Evolutionary conservation across 495 filamentous ascomycete species (phyloP), one percentile per base, ranked within the genome.

Genomic region (Podospora pseudocomata): DNA sequence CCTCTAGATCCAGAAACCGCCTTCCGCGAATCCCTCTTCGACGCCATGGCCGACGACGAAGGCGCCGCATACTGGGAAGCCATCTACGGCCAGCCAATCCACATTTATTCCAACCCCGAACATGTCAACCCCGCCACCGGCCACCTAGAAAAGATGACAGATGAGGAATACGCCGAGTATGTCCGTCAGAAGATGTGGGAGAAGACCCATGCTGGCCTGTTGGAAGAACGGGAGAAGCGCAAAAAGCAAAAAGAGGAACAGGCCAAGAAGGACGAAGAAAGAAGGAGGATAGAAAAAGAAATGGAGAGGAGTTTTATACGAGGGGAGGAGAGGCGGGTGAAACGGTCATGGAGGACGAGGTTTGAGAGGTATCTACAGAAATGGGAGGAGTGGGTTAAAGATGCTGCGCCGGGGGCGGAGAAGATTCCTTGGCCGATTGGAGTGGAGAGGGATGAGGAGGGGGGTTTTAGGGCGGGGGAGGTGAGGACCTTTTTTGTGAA

Each of bases 1-100:
- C 82, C 85, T 44, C 77, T 88, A 18, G 84, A 89, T 70, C 83
- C 91, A 5, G 85, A 89, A 20, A 79, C 83, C 11, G 93, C 94
- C 18, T 99, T 99, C 79, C 90, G 92, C 28, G 92, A 97, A 80
- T 95, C 92, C n/a, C 88, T 98, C 60, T 97, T 98, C 82, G 95
- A 99, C 78, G 95, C 95, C n/a, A 89, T 99, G 77, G 96, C 93
- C 54, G 95, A 99, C 79, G 95, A 99, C 79, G 95, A 99, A 80
- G 95, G 95, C 53, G 95, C 95, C 56, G 87, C 86, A 44, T 98
- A 92, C 81, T 99, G 95, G 95, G 90, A 97, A 76, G 85, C 87
- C 44, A 92, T 98, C 62, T 99, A 97, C 78, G 93, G 94, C 16
- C 93, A 98, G 74, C 94, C 94, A 0, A 91, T 98, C 64, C 82